phyloP scores from a whole-genome alignment of 208 protist genomes.

The Trypanosoma brucei region DNA sequence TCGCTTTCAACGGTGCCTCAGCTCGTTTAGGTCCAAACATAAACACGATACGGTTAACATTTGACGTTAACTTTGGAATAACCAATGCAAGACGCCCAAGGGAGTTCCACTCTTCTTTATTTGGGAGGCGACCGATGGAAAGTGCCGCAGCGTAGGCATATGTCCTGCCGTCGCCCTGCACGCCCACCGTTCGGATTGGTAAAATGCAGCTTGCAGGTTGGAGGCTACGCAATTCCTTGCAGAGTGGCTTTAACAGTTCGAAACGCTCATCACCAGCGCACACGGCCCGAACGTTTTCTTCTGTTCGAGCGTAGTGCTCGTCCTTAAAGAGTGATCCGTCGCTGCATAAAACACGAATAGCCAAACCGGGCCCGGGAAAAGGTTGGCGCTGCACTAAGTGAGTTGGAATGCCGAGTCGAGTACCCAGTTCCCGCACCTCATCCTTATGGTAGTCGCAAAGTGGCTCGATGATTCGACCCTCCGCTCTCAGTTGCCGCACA shows the following conservation, averaged over 20 bases:
- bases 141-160: slow-evolving; percentile 93
- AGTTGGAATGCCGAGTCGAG: slow-evolving; percentile 89
- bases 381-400: slow-evolving; percentile 91
- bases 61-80: slow-evolving; percentile 90
- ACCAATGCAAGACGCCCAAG: slow-evolving; percentile 72
- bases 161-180: slow-evolving; percentile 96
- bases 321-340: slow-evolving; percentile 61
- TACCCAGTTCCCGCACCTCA: slow-evolving; percentile 95
- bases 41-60: slow-evolving; percentile 93
- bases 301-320: slow-evolving; percentile 38
- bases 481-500: slow-evolving; percentile 89
- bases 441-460: slow-evolving; percentile 98
- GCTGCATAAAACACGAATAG: slow-evolving; percentile 94
- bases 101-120: slow-evolving; percentile 57
- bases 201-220: slow-evolving; percentile 57
- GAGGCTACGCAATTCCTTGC: slow-evolving; percentile 7
- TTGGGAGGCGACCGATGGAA: slow-evolving; percentile 42
- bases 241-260: slow-evolving; percentile 8
- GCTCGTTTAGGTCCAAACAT: slow-evolving; percentile 68
- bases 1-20: slow-evolving; percentile 37
- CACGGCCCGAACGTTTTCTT: slow-evolving; percentile 27
- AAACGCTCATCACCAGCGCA: slow-evolving; percentile 14
- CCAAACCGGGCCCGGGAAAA: slow-evolving; percentile 97
- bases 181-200: slow-evolving; percentile 93
- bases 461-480: slow-evolving; percentile 95